Percentiles rank a stretch among this genome's conserved stretches.
phyloP scores from a whole-genome alignment of 2,329 filamentous ascomycete genomes.

The Pseudopithomyces maydicus region DNA sequence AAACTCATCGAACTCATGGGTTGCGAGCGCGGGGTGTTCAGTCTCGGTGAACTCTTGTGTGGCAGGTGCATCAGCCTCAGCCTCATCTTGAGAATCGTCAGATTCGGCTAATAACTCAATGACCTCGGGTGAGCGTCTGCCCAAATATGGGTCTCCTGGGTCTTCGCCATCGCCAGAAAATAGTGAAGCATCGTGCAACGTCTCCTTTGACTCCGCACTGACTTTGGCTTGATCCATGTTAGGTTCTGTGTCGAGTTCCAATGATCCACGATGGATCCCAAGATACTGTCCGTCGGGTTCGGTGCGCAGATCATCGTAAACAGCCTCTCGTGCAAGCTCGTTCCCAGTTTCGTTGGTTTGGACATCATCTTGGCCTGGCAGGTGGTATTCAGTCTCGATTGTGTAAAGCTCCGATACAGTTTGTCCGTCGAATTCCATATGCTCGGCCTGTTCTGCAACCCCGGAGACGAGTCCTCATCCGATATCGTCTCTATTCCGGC shows the following conservation, averaged over 20 bases:
- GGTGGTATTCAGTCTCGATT: not conserved
- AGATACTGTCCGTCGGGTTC: constrained; percentile 49
- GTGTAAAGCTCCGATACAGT: not conserved
- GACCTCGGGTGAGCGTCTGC: not conserved
- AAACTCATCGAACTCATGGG: not conserved
- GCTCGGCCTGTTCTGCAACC: not conserved
- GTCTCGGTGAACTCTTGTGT: not conserved
- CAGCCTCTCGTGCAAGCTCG: constrained; percentile 18
- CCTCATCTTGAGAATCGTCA: not conserved
- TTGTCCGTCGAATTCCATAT: not conserved
- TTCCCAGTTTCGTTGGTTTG: not conserved
- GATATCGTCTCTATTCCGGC: constrained; percentile 4
- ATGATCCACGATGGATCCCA: constrained; percentile 61
- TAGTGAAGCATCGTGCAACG: not conserved
- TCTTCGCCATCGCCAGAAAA: not conserved
- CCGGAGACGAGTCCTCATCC: constrained; percentile 3
- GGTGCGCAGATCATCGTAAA: constrained; percentile 31
- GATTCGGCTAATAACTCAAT: not conserved
- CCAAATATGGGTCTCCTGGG: not conserved
- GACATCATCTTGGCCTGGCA: not conserved
- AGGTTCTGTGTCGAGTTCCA: constrained; percentile 35
- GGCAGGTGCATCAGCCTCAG: not conserved
- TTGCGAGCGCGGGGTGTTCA: not conserved
- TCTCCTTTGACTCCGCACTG: constrained; percentile 11
- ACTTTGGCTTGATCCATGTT: constrained; percentile 30